phyloP scores from a whole-genome alignment of 495 filamentous ascomycete species.

The Extremus antarcticus region DNA sequence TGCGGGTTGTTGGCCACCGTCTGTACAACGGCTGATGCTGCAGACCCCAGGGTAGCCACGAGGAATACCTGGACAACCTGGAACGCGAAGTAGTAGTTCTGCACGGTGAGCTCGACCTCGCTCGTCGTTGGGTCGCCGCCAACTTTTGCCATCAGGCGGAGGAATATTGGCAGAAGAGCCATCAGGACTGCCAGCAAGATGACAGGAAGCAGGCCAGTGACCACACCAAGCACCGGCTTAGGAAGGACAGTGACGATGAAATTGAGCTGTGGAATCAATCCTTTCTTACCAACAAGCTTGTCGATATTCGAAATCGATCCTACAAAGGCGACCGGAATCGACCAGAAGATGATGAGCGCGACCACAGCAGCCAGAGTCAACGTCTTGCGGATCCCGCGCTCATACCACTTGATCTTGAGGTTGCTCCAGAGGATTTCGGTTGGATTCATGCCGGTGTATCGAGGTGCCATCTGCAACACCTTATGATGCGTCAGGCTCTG shows the following conservation, averaged over 20 bases:
- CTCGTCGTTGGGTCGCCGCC: slow-evolving; percentile 68
- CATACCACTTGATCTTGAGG: slow-evolving; percentile 80
- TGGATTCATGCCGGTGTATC: slow-evolving; percentile 77
- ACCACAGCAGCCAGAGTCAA: slow-evolving; percentile 58
- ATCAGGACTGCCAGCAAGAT: slow-evolving; percentile 77
- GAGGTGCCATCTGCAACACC: slow-evolving; percentile 84
- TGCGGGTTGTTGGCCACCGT: slow-evolving; percentile 54
- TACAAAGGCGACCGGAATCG: slow-evolving; percentile 80
- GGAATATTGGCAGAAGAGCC: slow-evolving; percentile 77
- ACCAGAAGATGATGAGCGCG: slow-evolving; percentile 88
- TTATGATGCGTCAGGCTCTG: slow-evolving; percentile 83
- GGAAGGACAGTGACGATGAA: slow-evolving; percentile 67
- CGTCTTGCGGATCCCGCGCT: slow-evolving; percentile 61
- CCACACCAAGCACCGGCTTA: slow-evolving; percentile 57
- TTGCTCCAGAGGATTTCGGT: slow-evolving; percentile 84
- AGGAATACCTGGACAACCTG: slow-evolving; percentile 94
- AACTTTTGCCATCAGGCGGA: slow-evolving; percentile 67
- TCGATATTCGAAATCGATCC: slow-evolving; percentile 80
- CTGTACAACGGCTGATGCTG: slow-evolving; percentile 57
- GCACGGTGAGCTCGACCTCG: slow-evolving; percentile 71
- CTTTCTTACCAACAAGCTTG: slow-evolving; percentile 45
- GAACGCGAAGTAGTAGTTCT: slow-evolving; percentile 91
- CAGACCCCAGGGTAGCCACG: slow-evolving; percentile 67
- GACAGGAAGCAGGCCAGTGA: slow-evolving; percentile 74
- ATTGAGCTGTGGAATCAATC: slow-evolving; percentile 50